phyloP scores from a whole-genome alignment of 257 asterid species.

The Rhazya stricta region DNA sequence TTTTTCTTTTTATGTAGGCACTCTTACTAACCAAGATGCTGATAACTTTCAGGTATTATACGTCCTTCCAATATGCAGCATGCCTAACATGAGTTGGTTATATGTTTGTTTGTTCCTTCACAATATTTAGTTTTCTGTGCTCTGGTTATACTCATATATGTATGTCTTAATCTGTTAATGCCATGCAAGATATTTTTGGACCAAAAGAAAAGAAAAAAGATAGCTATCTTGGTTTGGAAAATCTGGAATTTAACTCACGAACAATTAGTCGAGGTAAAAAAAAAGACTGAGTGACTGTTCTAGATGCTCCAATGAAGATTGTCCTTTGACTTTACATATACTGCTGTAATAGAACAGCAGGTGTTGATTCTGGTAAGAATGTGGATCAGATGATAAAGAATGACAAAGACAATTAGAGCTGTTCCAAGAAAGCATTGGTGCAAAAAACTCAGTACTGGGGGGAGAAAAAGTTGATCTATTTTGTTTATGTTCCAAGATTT shows the following conservation, averaged over 20 bases:
- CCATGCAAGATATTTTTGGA: not conserved
- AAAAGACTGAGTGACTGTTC: not conserved
- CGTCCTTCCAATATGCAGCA: not conserved
- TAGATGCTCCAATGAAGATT: not conserved
- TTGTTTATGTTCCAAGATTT: not conserved
- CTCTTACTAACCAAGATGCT: constrained; percentile 43
- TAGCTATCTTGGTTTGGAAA: not conserved
- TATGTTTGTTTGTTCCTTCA: not conserved
- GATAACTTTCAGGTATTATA: constrained; percentile 43
- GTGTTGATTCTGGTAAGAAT: not conserved
- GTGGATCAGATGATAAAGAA: not conserved
- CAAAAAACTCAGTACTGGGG: not conserved
- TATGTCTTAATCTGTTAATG: not conserved
- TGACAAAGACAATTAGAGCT: not conserved
- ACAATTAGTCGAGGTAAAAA: not conserved
- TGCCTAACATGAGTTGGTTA: not conserved
- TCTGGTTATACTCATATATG: not conserved
- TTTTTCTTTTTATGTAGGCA: constrained; percentile 28
- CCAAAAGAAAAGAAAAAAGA: not conserved
- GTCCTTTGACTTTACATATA: not conserved
- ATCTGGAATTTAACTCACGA: not conserved
- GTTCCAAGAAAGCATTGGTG: not conserved
- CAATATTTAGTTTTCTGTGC: not conserved
- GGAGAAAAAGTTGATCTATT: not conserved
- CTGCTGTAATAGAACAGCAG: not conserved